Base-by-base conservation (phyloP, 2,329 filamentous ascomycete species). In the Cadophora malorum region DNA sequence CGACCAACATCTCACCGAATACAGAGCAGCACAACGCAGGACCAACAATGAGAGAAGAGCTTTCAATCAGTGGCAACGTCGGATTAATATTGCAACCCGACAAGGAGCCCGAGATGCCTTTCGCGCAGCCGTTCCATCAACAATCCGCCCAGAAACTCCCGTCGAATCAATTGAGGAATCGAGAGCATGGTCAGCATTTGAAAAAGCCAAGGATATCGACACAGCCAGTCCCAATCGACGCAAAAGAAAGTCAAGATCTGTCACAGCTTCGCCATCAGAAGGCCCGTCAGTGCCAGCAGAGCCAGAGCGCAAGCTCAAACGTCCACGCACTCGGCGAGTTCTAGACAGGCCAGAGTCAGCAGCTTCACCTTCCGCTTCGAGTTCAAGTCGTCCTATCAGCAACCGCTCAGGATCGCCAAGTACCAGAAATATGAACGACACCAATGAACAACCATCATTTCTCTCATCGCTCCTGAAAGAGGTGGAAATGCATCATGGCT, bases 171-270 rank as follows among this genome's bases (percentile, higher is more conserved):
- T 8, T 82, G 94, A 97, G 73, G 94, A 97, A 79, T 85, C 91
- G 64, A 86, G 89, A 67, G 93, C 95, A 4, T 97, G 95, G 96
- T 93, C 94, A 70, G 93, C 92, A 23, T 90, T 98, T 70, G 94
- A 97, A 73, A 92, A 90, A 78, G 94, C 92, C 53, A 87, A 93
- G 71, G 90, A 94, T 69, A 85, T 87, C 21, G 86, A 91, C 71
- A 84, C 81, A 56, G 78, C 80, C 33, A 79, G 75, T 63, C 80
- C 85, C 52, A 84, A 81, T 69, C 82, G 83, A 63, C 88, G 92
- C 68, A 94, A 97, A 81, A 88, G 94, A 63, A 96, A 93, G 76
- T 82, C 84, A 8, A 83, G 85, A 49, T 96, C 93, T 3, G 83
- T 86, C 1, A 91, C 90, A 14, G 86, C 86, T 12, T 94, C 93